Evolutionary conservation across 257 asterid genomes (phyloP).

Genomic region (Solanum dulcamara): DNA sequence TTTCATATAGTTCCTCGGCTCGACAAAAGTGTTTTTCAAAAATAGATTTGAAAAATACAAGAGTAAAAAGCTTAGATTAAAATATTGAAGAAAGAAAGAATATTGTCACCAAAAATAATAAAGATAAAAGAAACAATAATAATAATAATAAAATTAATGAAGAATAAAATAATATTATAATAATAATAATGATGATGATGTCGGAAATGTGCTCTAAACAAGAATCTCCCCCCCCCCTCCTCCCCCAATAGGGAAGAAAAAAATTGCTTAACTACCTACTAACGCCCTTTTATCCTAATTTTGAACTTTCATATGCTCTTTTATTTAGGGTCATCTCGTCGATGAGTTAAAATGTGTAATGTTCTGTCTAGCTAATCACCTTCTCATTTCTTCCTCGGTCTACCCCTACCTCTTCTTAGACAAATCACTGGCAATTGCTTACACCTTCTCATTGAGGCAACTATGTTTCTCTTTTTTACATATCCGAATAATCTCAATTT

Average conservation of each 20-base stretch:
- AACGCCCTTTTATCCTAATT: not conserved
- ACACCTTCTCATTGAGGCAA: not conserved
- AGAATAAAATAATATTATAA: too few relatives aligned
- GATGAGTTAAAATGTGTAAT: not conserved
- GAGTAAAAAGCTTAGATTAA: too few relatives aligned
- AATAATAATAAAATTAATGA: too few relatives aligned
- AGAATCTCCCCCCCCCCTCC: not conserved
- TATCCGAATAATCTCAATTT: not conserved
- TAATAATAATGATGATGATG: too few relatives aligned
- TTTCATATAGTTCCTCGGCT: too few relatives aligned
- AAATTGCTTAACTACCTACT: too few relatives aligned
- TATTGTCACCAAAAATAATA: too few relatives aligned
- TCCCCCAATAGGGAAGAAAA: not conserved
- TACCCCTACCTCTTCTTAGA: not conserved
- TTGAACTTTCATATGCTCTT: not conserved
- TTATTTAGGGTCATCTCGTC: not conserved
- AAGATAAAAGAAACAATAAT: too few relatives aligned
- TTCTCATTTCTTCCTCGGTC: not conserved
- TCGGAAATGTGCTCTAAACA: not conserved
- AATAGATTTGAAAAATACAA: too few relatives aligned
- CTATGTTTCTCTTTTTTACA: not conserved
- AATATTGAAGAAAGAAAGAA: too few relatives aligned
- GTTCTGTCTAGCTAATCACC: not conserved
- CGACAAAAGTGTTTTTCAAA: too few relatives aligned
- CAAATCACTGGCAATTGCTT: too few relatives aligned